Percentiles rank a stretch among this genome's conserved stretches.
Evolutionary conservation across 305 asterid species (phyloP).

Genomic region (Fraxinus platypoda): DNA sequence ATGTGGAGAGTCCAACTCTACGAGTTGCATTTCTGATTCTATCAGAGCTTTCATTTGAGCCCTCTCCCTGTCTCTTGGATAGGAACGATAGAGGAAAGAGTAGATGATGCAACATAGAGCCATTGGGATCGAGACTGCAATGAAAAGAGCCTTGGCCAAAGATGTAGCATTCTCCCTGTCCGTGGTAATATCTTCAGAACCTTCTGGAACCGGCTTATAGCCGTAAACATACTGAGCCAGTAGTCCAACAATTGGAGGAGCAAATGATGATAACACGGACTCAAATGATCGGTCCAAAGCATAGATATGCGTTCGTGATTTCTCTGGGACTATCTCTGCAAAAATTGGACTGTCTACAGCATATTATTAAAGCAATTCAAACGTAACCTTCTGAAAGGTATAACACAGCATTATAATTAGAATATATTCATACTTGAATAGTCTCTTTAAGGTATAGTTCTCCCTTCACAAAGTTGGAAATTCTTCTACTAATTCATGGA

Average conservation of each 20-base stretch:
- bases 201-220: conserved; percentile 53
- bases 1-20: conserved; percentile 28
- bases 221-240: conserved; percentile 64
- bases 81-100: conserved; percentile 64
- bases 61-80: conserved; percentile 62
- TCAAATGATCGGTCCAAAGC: conserved; percentile 78
- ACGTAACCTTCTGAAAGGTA: background rate
- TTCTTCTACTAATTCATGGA: background rate
- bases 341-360: conserved; percentile 62
- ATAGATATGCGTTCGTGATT: conserved; percentile 60
- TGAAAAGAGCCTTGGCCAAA: conserved; percentile 63
- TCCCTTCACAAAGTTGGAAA: background rate
- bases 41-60: conserved; percentile 63
- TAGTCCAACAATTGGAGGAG: conserved; percentile 79
- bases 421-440: background rate
- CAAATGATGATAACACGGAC: conserved; percentile 68
- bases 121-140: conserved; percentile 68
- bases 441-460: background rate
- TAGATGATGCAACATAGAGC: conserved; percentile 61
- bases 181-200: conserved; percentile 43
- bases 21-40: conserved; percentile 63
- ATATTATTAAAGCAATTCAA: conserved; percentile 13
- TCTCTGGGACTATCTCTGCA: conserved; percentile 81
- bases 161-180: conserved; percentile 70
- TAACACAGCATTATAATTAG: background rate